phyloP scores from a whole-genome alignment of 768 basidiomycete species.

The Tricholoma saponaceum region DNA sequence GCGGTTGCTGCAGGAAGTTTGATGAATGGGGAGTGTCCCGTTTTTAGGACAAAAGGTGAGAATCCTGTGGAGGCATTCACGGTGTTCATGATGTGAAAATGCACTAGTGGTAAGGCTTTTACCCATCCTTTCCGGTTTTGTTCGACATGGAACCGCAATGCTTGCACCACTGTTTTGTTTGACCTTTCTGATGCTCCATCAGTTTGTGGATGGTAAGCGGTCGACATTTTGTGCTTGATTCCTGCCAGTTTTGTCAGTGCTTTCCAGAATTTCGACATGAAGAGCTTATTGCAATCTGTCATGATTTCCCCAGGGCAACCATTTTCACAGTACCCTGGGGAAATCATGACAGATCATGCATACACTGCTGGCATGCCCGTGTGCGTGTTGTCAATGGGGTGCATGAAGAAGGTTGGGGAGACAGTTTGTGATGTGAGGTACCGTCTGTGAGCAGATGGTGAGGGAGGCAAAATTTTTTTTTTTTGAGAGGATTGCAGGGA shows the following conservation, averaged over 20 bases:
- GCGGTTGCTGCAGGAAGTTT: neutral
- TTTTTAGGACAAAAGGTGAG: conserved; percentile 20
- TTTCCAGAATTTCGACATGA: conserved; percentile 19
- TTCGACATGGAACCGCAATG: neutral
- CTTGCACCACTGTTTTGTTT: neutral
- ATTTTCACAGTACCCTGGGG: conserved; percentile 29
- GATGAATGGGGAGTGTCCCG: conserved; percentile 19
- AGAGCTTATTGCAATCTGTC: conserved; percentile 28
- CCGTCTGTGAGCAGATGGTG: too few relatives aligned
- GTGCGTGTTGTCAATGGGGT: too few relatives aligned
- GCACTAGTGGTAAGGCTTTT: conserved; percentile 11
- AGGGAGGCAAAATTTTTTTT: too few relatives aligned
- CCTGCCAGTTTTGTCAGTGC: neutral
- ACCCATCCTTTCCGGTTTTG: conserved; percentile 24
- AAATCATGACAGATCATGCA: too few relatives aligned
- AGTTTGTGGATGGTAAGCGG: neutral
- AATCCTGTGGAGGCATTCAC: conserved; percentile 22
- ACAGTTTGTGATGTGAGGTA: too few relatives aligned
- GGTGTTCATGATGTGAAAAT: conserved; percentile 11
- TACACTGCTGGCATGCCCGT: too few relatives aligned
- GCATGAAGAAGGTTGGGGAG: too few relatives aligned
- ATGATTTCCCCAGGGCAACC: conserved; percentile 26
- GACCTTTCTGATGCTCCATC: neutral
- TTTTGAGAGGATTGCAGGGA: too few relatives aligned
- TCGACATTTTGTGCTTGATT: conserved; percentile 2